Evolutionary conservation across 257 asterid species (phyloP).

Genomic region (Coffea eugenioides): DNA sequence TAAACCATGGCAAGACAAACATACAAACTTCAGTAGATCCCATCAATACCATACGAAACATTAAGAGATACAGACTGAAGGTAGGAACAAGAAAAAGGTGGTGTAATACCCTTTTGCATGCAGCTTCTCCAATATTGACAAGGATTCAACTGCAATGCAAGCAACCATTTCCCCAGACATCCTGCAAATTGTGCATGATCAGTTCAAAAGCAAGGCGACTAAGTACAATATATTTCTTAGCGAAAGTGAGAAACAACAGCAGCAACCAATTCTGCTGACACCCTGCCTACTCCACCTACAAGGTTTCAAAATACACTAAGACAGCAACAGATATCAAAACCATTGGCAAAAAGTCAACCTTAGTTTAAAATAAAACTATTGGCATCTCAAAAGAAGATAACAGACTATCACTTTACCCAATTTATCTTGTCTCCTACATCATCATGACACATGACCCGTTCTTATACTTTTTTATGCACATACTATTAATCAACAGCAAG

Average conservation of each 20-base stretch:
- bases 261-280: neutral
- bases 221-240: neutral
- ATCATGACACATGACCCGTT: neutral
- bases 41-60: neutral
- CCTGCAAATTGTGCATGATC: constrained; percentile 20
- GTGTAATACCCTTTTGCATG: constrained; percentile 40
- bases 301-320: neutral
- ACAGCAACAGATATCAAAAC: neutral
- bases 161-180: constrained; percentile 54
- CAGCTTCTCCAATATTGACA: constrained; percentile 47
- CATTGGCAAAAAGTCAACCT: neutral
- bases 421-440: neutral
- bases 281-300: neutral
- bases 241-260: neutral
- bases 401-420: neutral
- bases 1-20: constrained; percentile 4
- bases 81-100: neutral
- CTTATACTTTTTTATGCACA: neutral
- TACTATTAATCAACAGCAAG: too few relatives aligned
- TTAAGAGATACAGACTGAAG: neutral
- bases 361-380: neutral
- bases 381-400: neutral
- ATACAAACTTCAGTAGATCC: neutral
- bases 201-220: neutral
- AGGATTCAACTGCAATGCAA: constrained; percentile 46